Percentiles rank a stretch among this genome's conserved stretches.
phyloP scores from a whole-genome alignment of 176 grass and related monocot genomes.

The Phragmites australis region DNA sequence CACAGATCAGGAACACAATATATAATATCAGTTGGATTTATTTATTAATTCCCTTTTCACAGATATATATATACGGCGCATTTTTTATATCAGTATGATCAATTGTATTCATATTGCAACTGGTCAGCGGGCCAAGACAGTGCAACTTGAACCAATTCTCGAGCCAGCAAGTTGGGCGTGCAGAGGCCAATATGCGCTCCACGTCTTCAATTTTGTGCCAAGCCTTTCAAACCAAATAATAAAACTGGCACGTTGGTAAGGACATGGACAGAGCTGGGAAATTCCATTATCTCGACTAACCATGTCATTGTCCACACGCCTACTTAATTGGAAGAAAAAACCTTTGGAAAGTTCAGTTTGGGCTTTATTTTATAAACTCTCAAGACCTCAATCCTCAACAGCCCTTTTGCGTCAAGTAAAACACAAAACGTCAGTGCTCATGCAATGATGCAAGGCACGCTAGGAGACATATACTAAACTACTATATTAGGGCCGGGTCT shows the following conservation, averaged over 20 bases:
- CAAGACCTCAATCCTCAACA: background rate
- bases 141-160: background rate
- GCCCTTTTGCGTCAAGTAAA: conserved; percentile 19
- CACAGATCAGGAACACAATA: too few relatives aligned
- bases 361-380: background rate
- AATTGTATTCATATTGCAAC: background rate
- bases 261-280: too few relatives aligned
- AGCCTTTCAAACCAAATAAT: background rate
- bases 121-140: conserved; percentile 1
- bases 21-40: background rate
- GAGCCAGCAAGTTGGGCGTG: background rate
- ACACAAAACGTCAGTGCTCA: background rate
- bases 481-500: too few relatives aligned
- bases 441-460: background rate
- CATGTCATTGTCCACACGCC: background rate
- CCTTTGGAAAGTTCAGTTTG: background rate
- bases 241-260: background rate
- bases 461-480: background rate
- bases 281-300: too few relatives aligned
- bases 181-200: background rate
- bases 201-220: background rate
- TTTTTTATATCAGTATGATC: background rate
- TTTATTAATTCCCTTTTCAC: background rate
- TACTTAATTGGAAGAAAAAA: background rate
- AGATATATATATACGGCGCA: background rate